These are phyloP conservation scores for Beauveria australis DNA, from an alignment of 2,329 filamentous ascomycete species.

Conservation along the genomic window DNA sequence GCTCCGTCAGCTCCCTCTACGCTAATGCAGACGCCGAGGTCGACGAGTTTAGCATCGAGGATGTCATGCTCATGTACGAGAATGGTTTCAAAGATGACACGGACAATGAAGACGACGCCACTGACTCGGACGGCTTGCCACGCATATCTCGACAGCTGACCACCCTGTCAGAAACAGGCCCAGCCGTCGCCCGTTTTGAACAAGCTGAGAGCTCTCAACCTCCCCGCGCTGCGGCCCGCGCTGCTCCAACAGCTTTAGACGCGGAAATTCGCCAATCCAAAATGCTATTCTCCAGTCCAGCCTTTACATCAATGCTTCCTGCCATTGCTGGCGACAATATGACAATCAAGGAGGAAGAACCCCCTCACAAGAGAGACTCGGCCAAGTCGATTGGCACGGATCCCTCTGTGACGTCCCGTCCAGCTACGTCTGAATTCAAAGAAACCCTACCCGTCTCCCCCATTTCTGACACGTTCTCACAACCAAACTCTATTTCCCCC, in stretches of 20 bases:
- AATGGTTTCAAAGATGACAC: constrained; percentile 47
- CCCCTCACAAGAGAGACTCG: constrained; percentile 8
- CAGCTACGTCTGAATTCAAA: constrained; percentile 18
- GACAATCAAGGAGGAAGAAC: constrained; percentile 13
- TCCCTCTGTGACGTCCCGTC: constrained; percentile 25
- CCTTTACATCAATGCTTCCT: constrained; percentile 31
- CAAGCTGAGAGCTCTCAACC: constrained; percentile 14
- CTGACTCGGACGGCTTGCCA: constrained; percentile 14
- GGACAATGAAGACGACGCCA: constrained; percentile 27
- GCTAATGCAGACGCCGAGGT: constrained; percentile 32
- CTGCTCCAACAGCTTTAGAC: constrained; percentile 24
- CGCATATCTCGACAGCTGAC: constrained; percentile 8
- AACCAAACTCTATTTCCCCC: constrained; percentile 3
- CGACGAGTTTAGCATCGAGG: constrained; percentile 54
- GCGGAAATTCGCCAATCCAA: constrained; percentile 32
- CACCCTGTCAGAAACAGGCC: constrained; percentile 9
- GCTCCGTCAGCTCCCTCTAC: constrained; percentile 59
- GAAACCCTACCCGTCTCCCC: constrained; percentile 12
- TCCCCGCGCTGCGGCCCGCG: constrained; percentile 11
- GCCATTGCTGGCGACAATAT: constrained; percentile 22
- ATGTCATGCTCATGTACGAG: constrained; percentile 65
- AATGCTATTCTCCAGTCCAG: constrained; percentile 31
- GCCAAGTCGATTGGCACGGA: constrained; percentile 45
- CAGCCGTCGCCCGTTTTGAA: constrained; percentile 2
- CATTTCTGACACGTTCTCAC: constrained; percentile 11